Base-by-base conservation (phyloP, 1,284 basidiomycete species). In the Trametes versicolor region DNA sequence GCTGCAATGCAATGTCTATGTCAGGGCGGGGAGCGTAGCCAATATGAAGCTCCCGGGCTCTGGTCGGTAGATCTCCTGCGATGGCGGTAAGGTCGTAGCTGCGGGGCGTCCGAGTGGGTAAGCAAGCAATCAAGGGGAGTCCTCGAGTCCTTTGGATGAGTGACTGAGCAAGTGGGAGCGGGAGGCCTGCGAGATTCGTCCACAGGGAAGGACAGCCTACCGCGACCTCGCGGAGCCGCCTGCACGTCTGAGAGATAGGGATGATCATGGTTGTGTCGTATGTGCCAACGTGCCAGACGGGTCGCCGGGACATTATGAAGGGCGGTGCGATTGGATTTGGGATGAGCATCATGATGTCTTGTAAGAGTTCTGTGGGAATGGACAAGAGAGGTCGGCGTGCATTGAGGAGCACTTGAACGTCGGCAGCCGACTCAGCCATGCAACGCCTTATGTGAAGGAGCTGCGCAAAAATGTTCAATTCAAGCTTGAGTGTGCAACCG, bases 171-270 rank as follows among this genome's bases (percentile, higher is more conserved):
- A 12, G 9, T 8, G 45, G 2, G 21, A 3, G 45, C 2, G 45
- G 25, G 17, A 8, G 7, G 25, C 49, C 23, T 1, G 54, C 41
- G n/a, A 65, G 27, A 2, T 50, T 43, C 2, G 54, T 52, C 63
- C 63, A 65, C 49, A 59, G 47, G n/a, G 43, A 19, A 19, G 55
- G 37, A 17, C 47, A 51, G 6, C 54, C 55, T 1, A 61, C 34
- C 1, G 54, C 39, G 32, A 65, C 39, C 13, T 57, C 17, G 8
- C 63, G 63, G 17, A 65, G 39, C 19, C 55, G 54, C n/a, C 43
- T 41, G 53, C 63, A 65, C 5, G 58, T 61, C 27, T 49, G 53
- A n/a, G 63, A 61, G 9, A 61, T 6, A 15, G 54, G 59, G 27
- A 65, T 19, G 12, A 65, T 29, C 4, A 58, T n/a, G 27, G 59